Base-by-base conservation (phyloP, 1,284 basidiomycete species). In the Irpex sp. region DNA sequence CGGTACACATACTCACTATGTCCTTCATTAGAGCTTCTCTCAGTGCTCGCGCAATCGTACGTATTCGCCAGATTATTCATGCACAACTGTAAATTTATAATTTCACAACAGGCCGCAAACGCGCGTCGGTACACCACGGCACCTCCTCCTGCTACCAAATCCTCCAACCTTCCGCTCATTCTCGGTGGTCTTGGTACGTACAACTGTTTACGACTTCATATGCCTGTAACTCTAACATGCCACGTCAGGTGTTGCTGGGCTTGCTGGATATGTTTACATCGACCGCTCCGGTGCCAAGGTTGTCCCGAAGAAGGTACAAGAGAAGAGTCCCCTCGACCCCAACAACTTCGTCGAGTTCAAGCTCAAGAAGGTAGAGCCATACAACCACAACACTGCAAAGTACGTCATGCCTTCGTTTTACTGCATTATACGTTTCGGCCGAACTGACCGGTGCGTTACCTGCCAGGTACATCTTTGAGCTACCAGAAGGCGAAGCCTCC, bases 341-440 rank as follows among this genome's bases (percentile, higher is more conserved):
- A 77, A 92, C 65, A 85, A 87, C 67, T 95, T 90, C 71, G 75
- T 86, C 59, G 85, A 92, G 73, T 88, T 98, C 76, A 90, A 87
- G 72, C 84, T 98, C 70, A 92, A 92, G 77, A 86, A 89, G 72
- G 80, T 98, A 69, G 83, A 89, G 68, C 88, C 89, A 1, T 98
- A 98, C 83, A 99, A 83, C 72, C 73, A 81, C 66, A 84, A 81
- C 71, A 81, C 82, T 61, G 81, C 81, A 56, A 82, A 81, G 78
- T 80, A 67, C 64, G 78, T 72, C 46, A 21, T 15, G 1, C 51
- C 46, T 37, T 36, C 9, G 0, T 21, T 3, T 19, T 19, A 26
- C 17, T 37, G 39, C 51, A 5, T 49, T 19, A 47, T 51, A 43
- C 26, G 21, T 31, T 17, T 56, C 31, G 56, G 39, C 39, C 39